Percentiles rank a stretch among this genome's conserved stretches.
These are phyloP conservation scores for Phytopythium helicoides DNA, from an alignment of 352 stramenopile species.

Conservation along the genomic window DNA sequence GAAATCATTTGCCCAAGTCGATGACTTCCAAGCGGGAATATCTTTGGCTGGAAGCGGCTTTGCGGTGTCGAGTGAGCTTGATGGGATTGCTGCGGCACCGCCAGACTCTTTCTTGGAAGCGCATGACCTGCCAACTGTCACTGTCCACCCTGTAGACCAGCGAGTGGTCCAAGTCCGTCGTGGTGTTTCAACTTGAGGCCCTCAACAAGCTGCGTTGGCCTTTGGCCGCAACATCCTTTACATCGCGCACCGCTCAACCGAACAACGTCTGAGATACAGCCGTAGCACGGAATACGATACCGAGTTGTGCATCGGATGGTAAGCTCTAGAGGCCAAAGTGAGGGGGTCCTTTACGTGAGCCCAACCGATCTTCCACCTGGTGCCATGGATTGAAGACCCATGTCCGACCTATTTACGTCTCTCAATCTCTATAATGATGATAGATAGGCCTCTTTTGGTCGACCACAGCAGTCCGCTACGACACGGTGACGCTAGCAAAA, in stretches of 20 bases:
- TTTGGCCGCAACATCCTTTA: constrained; percentile 2
- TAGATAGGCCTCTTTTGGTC: too few species aligned
- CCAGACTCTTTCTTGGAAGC: constrained; percentile 4
- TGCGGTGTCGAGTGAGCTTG: not conserved
- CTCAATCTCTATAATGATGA: not conserved
- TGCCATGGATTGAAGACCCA: not conserved
- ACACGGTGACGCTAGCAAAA: too few species aligned
- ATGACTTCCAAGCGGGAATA: too few species aligned
- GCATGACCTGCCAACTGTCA: not conserved
- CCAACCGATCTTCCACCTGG: constrained; percentile 4
- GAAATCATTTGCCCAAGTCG: too few species aligned
- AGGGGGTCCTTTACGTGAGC: not conserved
- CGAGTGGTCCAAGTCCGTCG: not conserved
- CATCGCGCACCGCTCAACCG: not conserved
- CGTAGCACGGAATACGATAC: too few species aligned
- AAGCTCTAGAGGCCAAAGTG: too few species aligned
- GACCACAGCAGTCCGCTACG: too few species aligned
- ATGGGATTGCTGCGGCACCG: constrained; percentile 1
- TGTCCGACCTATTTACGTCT: not conserved
- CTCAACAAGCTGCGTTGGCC: not conserved
- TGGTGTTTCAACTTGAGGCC: too few species aligned
- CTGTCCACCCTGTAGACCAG: not conserved
- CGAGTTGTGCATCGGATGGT: too few species aligned
- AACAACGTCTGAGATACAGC: too few species aligned
- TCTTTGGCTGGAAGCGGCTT: too few species aligned